phyloP scores from a whole-genome alignment of 2,329 filamentous ascomycete genomes.

The Metarhizium rileyi region DNA sequence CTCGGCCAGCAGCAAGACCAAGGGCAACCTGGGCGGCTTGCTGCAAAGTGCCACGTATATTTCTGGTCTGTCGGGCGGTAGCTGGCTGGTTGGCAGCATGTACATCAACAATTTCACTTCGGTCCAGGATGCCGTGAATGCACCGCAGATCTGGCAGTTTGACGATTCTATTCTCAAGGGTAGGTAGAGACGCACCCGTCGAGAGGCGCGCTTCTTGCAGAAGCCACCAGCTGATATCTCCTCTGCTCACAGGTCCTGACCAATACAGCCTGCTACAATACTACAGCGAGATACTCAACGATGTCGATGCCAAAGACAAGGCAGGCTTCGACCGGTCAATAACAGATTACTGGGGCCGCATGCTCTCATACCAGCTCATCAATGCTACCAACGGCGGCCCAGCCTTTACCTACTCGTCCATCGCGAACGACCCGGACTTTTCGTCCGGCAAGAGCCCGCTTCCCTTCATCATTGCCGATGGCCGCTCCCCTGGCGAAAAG shows the following conservation, averaged over 20 bases:
- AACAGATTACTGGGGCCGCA: slow-evolving; percentile 85
- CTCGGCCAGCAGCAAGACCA: slow-evolving; percentile 35
- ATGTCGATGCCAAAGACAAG: slow-evolving; percentile 27
- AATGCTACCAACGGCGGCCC: slow-evolving; percentile 66
- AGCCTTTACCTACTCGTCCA: slow-evolving; percentile 71
- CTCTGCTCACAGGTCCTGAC: slow-evolving; percentile 19
- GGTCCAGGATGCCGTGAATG: slow-evolving; percentile 28
- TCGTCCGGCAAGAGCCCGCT: slow-evolving; percentile 32
- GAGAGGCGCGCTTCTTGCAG: neutral
- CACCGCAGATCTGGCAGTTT: slow-evolving; percentile 30
- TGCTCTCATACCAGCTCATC: slow-evolving; percentile 77
- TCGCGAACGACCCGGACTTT: slow-evolving; percentile 35
- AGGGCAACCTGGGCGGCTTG: slow-evolving; percentile 68
- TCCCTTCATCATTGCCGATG: slow-evolving; percentile 40
- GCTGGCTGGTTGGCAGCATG: slow-evolving; percentile 76
- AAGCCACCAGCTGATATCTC: neutral
- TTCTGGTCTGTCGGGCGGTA: slow-evolving; percentile 70
- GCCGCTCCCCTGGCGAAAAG: slow-evolving; percentile 32
- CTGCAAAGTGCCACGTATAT: slow-evolving; percentile 76
- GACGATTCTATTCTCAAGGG: slow-evolving; percentile 31
- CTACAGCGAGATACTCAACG: slow-evolving; percentile 25
- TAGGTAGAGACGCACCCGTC: slow-evolving; percentile 3
- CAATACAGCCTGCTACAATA: slow-evolving; percentile 29
- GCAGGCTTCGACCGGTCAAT: slow-evolving; percentile 49
- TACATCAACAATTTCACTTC: slow-evolving; percentile 78